Conservation (phyloP, 2,329 filamentous ascomycete genomes). For the Neurospora sp. region DNA sequence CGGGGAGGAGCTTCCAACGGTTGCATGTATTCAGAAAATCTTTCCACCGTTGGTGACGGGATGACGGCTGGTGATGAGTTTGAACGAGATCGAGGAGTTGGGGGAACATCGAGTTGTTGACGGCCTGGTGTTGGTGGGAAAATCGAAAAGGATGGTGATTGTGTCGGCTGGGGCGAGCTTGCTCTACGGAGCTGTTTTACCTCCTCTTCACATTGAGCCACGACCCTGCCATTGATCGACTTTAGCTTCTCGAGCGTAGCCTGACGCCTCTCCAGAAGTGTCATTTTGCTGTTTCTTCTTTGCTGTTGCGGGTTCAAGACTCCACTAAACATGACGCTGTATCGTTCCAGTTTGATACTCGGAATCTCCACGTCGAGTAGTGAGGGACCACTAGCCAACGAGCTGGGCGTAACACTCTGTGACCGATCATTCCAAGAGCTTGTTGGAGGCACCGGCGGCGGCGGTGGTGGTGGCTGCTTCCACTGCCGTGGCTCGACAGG, state of each 20-base stretch:
- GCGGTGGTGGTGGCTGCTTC: not conserved
- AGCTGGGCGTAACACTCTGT: not conserved
- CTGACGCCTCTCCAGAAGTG: constrained; percentile 47
- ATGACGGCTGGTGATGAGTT: constrained; percentile 45
- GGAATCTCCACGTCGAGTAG: constrained; percentile 73
- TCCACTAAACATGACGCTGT: constrained; percentile 85
- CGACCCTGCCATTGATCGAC: constrained; percentile 37
- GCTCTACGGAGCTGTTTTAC: constrained; percentile 30
- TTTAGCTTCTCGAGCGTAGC: constrained; percentile 49
- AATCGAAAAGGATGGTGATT: constrained; percentile 36
- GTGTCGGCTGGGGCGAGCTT: constrained; percentile 37
- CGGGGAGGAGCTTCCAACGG: not conserved
- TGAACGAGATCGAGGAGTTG: constrained; percentile 34
- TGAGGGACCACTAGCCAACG: constrained; percentile 18
- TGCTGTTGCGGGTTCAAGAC: constrained; percentile 44
- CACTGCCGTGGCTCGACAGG: not conserved
- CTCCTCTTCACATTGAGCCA: constrained; percentile 27
- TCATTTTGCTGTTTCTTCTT: constrained; percentile 22
- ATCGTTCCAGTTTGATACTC: constrained; percentile 70
- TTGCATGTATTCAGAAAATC: constrained; percentile 17
- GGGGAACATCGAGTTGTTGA: constrained; percentile 16
- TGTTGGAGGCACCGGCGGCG: not conserved
- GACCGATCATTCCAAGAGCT: not conserved
- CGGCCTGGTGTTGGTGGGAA: constrained; percentile 30
- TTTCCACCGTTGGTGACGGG: constrained; percentile 31